Conservation (phyloP, 495 filamentous ascomycete species). For the Aspergillus sclerotioniger region DNA sequence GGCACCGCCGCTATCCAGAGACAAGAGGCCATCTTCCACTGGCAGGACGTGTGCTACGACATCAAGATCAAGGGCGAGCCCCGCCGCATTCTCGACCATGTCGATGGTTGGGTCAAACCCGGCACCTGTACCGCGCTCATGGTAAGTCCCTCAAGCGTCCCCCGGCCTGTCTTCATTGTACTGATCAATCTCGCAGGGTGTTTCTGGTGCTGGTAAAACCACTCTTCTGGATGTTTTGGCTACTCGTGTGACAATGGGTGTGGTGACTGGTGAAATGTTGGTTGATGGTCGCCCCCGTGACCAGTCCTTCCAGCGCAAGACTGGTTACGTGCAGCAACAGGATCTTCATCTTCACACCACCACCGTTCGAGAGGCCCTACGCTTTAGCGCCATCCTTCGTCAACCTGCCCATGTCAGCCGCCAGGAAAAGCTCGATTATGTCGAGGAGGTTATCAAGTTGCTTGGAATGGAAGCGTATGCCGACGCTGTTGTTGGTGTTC, state of each 20-base stretch:
- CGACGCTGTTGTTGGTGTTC: constrained; percentile 44
- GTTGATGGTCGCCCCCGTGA: constrained; percentile 59
- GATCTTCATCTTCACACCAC: constrained; percentile 85
- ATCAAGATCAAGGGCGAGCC: constrained; percentile 61
- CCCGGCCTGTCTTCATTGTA: neutral
- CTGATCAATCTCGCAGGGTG: constrained; percentile 31
- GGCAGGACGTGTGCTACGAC: constrained; percentile 73
- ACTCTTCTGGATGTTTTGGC: constrained; percentile 63
- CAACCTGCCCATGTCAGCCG: constrained; percentile 70
- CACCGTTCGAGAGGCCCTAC: constrained; percentile 80
- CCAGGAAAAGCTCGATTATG: constrained; percentile 81
- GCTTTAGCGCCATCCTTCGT: constrained; percentile 81
- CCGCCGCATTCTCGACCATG: constrained; percentile 58
- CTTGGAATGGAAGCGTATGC: constrained; percentile 70
- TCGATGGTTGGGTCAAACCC: constrained; percentile 65
- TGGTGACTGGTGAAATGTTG: constrained; percentile 53
- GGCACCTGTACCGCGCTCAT: constrained; percentile 67
- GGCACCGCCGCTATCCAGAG: constrained; percentile 53
- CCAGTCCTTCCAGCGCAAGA: constrained; percentile 85
- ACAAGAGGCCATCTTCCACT: constrained; percentile 70
- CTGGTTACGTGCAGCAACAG: constrained; percentile 93
- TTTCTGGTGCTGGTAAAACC: constrained; percentile 66
- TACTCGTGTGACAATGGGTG: constrained; percentile 51
- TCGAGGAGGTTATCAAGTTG: constrained; percentile 91
- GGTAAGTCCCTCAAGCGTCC: constrained; percentile 18